Evolutionary conservation across 1,284 basidiomycete genomes (phyloP), one percentile per base, ranked within the genome.

Genomic region (Rhodotorula sp.): DNA sequence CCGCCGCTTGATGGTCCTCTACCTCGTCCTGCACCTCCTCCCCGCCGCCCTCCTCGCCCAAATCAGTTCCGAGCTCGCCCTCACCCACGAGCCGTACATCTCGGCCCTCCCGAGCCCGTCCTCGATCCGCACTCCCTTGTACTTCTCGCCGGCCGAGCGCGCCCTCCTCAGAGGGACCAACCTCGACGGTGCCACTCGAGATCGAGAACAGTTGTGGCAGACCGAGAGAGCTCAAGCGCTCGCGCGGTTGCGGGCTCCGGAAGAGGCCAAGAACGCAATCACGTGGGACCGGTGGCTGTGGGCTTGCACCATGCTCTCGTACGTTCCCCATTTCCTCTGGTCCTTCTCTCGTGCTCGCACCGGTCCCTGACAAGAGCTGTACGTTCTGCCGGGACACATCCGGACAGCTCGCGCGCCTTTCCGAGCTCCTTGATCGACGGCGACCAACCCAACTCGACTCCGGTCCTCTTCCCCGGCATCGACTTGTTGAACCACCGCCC

Each of bases 401-500:
- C 20, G 5, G 84, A 92, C 57, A 91, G 91, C 0, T 94, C 93
- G 2, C 87, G 93, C 58, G 90, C 92, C 0, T 96, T 96, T 79
- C 91, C 92, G 0, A 94, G 92, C 0, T 87, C 88, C 3, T 82
- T 96, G 18, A 84, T 96, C 39, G 87, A 87, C 7, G 76, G 67
- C 72, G 65, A 78, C 77, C 21, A 74, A 58, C 81, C 74, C 18
- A 79, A 85, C 12, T 87, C 89, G 0, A 85, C 90, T 69, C 91
- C 91, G 0, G 85, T 96, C 14, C 87, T 96, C 47, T 84, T 96
- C 48, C 93, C 93, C 0, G 91, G 91, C 0, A 84, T 94, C 31
- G 93, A 96, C 81, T 84, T 89, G 10, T 83, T 95, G 62, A 96
- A 96, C 78, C 93, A 95, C 80, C 87, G 84, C 57, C 88, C 86